Evolutionary conservation across 345 rosid species (phyloP), one percentile per base, ranked within the genome.

Genomic region (Odontarrhena argentea): DNA sequence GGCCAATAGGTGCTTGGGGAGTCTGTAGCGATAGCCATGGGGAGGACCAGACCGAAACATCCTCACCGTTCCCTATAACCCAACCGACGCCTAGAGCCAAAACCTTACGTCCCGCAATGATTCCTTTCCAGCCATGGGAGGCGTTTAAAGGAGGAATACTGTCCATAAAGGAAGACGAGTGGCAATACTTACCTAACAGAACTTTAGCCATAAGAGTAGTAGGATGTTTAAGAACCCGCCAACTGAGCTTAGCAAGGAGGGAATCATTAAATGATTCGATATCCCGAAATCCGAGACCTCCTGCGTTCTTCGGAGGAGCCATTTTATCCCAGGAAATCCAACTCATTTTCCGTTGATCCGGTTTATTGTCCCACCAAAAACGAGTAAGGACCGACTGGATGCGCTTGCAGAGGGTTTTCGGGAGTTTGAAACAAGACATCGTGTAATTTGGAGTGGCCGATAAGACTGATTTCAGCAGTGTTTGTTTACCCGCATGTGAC

Each of bases 271-370:
- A 44, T 0, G 0, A 0, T 2, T 6, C 3, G 3, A 13, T 13
- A 0, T 44, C 24, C 0, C 48, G 3, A 6, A 44, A 44, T 0
- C 48, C 24, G 0, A 44, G 1, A 0, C 48, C 24, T 0, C 48
- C 22, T 2, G 2, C 3, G 0, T 2, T 13, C 7, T 44, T 44
- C 2, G 8, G 8, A 0, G 0, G 0, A 1, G 9, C 2, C 1
- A 44, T 0, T 2, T 44, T 44, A 0, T 44, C 9, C 48, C 48
- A 44, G 2, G 48, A 2, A 0, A 44, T 13, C 22, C 57, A 53
- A 1, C 24, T 3, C 24, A 53, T 32, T 5, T 53, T 53, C 2
- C 18, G 5, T 3, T 7, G 14, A 0, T 13, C 24, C 1, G 40
- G 57, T 0, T 53, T 53, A 0, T 0, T 2, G 0, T 53, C 57